These are phyloP conservation scores for Cyberlindnera petersonii DNA, from an alignment of 805 yeast genomes.

Conservation along the genomic window DNA sequence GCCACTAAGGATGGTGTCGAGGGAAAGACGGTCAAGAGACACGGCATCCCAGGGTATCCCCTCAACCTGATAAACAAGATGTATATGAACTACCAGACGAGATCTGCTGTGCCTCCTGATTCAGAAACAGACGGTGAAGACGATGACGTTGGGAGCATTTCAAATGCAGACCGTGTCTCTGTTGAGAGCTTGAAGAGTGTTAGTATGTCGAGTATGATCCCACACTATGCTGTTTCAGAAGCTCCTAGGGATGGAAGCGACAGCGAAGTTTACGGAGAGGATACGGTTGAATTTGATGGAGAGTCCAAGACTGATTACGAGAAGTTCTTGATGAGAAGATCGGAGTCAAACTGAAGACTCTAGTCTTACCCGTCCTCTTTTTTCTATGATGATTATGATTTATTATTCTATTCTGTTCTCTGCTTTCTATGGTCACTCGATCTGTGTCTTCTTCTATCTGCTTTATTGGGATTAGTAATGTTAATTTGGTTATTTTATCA, in stretches of 20 bases:
- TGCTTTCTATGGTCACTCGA: too few species aligned
- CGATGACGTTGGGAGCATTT: too few species aligned
- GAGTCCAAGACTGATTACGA: conserved; percentile 23
- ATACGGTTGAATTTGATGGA: conserved; percentile 17
- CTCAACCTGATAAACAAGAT: conserved; percentile 34
- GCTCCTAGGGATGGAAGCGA: conserved; percentile 11
- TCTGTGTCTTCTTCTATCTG: neutral
- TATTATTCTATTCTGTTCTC: too few species aligned
- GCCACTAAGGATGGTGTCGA: conserved; percentile 75
- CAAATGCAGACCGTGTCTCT: conserved; percentile 18
- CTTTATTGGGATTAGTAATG: neutral
- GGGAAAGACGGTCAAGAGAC: conserved; percentile 51
- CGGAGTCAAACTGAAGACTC: conserved; percentile 1
- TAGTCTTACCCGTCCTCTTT: neutral
- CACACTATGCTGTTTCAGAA: conserved; percentile 23
- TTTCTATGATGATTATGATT: neutral
- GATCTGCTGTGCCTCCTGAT: conserved; percentile 4
- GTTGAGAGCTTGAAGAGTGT: conserved; percentile 23
- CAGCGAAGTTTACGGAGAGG: conserved; percentile 13
- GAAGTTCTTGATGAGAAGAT: conserved; percentile 18
- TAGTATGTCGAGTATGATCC: conserved; percentile 28
- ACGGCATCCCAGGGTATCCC: conserved; percentile 38
- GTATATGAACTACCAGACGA: conserved; percentile 26
- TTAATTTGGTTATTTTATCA: too few species aligned
- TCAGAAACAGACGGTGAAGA: conserved; percentile 7